Conservation (phyloP, 2,329 filamentous ascomycete species). For the Epichloe hybrida region DNA sequence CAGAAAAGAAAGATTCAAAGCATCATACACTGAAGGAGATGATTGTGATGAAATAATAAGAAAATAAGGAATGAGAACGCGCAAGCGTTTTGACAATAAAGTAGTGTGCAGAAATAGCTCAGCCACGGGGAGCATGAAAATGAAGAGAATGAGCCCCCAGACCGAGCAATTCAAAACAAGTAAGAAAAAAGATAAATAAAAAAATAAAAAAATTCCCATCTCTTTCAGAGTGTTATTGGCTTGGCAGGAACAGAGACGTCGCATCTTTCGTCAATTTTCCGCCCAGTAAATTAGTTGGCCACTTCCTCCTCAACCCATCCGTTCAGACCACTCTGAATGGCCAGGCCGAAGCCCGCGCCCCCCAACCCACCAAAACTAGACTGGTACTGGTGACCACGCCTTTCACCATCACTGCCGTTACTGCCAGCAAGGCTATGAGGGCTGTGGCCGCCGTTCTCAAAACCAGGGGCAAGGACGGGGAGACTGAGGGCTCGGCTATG, state of each 20-base stretch:
- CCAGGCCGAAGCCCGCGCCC: slow-evolving; percentile 43
- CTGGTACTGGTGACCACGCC: slow-evolving; percentile 54
- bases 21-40: slow-evolving; percentile 19
- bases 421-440: slow-evolving; percentile 33
- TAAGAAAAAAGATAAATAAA: background rate
- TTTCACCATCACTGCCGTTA: slow-evolving; percentile 35
- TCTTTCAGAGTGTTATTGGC: background rate
- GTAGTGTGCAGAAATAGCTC: background rate
- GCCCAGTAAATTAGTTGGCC: slow-evolving; percentile 32
- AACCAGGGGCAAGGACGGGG: slow-evolving; percentile 54
- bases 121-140: slow-evolving; percentile 2
- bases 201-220: slow-evolving; percentile 27
- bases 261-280: background rate
- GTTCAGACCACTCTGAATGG: slow-evolving; percentile 50
- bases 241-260: background rate
- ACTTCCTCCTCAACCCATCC: slow-evolving; percentile 58
- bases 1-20: slow-evolving; percentile 10
- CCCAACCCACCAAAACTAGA: slow-evolving; percentile 48
- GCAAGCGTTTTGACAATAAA: background rate
- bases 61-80: slow-evolving; percentile 15
- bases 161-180: slow-evolving; percentile 14
- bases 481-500: slow-evolving; percentile 80
- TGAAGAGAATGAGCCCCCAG: slow-evolving; percentile 6
- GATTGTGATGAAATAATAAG: slow-evolving; percentile 7
- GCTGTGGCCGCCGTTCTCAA: slow-evolving; percentile 45